Percentiles rank a stretch among this genome's conserved stretches.
Evolutionary conservation across 2,329 filamentous ascomycete species (phyloP).

Genomic region (Fonsecaea pedrosoi): DNA sequence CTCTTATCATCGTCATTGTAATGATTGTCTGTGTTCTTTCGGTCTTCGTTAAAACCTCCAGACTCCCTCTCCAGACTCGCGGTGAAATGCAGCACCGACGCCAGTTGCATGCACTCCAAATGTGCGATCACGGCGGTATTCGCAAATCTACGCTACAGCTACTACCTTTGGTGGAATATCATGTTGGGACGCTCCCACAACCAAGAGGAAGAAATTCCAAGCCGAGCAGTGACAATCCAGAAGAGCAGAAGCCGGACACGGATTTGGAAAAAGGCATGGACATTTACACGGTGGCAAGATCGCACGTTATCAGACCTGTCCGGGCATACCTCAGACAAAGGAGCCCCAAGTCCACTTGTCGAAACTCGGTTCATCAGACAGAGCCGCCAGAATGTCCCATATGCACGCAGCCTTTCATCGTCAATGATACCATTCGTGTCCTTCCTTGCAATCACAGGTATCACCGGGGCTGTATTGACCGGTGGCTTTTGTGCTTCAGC

Average conservation of each 20-base stretch:
- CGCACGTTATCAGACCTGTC: neutral
- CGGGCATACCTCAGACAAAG: neutral
- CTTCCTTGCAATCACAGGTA: neutral
- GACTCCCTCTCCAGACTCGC: neutral
- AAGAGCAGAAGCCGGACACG: neutral
- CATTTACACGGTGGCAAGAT: neutral
- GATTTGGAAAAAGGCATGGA: neutral
- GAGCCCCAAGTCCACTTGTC: neutral
- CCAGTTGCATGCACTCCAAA: neutral
- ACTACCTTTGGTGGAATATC: neutral
- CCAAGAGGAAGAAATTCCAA: neutral
- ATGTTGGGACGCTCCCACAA: neutral
- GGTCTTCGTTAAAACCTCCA: neutral
- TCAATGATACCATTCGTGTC: neutral
- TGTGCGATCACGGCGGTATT: neutral
- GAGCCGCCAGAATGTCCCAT: neutral
- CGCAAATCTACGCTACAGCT: neutral
- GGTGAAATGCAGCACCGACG: neutral
- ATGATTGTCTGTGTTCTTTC: neutral
- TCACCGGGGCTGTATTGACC: neutral
- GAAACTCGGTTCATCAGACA: neutral
- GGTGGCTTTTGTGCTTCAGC: neutral
- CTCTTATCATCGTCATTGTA: neutral
- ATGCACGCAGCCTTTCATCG: neutral
- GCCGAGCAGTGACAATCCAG: neutral